phyloP scores from a whole-genome alignment of 352 stramenopile species.

The Phytophthora fragariae region DNA sequence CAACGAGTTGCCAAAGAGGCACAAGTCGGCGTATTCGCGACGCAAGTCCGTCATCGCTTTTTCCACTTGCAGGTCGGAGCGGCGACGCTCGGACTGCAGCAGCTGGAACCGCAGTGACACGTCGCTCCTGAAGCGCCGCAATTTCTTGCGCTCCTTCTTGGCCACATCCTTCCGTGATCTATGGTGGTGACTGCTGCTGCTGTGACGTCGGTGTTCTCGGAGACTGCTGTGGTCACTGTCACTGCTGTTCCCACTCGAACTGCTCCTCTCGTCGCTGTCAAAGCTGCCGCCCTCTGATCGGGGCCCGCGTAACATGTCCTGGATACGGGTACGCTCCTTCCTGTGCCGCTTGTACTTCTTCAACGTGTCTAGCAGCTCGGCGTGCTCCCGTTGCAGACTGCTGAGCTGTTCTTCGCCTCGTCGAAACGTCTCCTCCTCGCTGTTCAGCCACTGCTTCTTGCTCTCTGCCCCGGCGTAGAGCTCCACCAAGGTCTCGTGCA shows the following conservation, averaged over 20 bases:
- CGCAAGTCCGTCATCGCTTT: constrained; percentile 58
- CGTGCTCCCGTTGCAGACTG: constrained; percentile 50
- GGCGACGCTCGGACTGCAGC: constrained; percentile 64
- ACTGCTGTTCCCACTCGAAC: constrained; percentile 16
- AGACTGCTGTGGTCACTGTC: constrained; percentile 24
- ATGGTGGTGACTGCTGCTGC: constrained; percentile 11
- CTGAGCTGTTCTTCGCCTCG: constrained; percentile 37
- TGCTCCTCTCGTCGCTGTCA: constrained; percentile 21
- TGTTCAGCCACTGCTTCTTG: constrained; percentile 47
- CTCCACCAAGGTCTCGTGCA: constrained; percentile 44
- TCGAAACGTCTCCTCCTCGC: constrained; percentile 45
- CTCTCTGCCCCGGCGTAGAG: constrained; percentile 36
- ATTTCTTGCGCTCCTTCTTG: constrained; percentile 55
- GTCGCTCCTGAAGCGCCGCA: constrained; percentile 54
- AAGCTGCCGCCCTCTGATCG: constrained; percentile 16
- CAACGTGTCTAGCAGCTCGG: constrained; percentile 42
- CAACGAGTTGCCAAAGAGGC: constrained; percentile 60
- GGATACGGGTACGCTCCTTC: constrained; percentile 45
- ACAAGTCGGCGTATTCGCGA: constrained; percentile 72
- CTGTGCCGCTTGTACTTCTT: constrained; percentile 50
- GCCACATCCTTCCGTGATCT: constrained; percentile 16
- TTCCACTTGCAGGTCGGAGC: constrained; percentile 64
- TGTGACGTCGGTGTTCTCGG: background rate
- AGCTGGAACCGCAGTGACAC: constrained; percentile 66
- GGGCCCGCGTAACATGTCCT: constrained; percentile 40